These are phyloP conservation scores for Euphorbia celastroides DNA, from an alignment of 441 rosid genomes.

Conservation along the genomic window DNA sequence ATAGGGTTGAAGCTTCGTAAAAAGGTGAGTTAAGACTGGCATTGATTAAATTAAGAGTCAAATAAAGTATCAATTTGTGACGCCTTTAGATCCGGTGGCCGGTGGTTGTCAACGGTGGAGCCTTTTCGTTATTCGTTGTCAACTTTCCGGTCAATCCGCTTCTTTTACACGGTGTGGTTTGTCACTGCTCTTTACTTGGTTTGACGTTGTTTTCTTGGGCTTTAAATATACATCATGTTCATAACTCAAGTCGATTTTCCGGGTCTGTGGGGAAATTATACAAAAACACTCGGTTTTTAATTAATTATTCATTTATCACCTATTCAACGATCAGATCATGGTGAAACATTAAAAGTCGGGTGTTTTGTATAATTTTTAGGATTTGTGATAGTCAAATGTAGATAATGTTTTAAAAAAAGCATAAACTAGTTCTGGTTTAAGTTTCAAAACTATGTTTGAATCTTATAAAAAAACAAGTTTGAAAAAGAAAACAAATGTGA, in stretches of 20 bases:
- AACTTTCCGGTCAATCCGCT: slow-evolving; percentile 34
- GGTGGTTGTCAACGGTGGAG: slow-evolving; percentile 14
- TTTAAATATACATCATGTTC: neutral
- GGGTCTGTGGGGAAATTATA: no score
- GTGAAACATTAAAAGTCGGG: no score
- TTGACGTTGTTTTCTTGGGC: slow-evolving; percentile 14
- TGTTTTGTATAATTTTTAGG: no score
- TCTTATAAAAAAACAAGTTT: no score
- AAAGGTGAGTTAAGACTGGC: slow-evolving; percentile 24
- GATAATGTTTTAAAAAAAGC: no score
- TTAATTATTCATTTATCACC: no score
- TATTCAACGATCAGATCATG: no score
- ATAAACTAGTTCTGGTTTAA: no score
- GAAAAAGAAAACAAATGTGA: neutral
- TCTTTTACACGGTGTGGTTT: slow-evolving; percentile 25
- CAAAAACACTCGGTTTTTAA: no score
- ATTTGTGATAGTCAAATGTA: no score
- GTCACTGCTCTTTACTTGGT: slow-evolving; percentile 21
- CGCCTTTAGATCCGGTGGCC: slow-evolving; percentile 14
- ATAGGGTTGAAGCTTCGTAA: slow-evolving; percentile 50
- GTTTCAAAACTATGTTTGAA: no score
- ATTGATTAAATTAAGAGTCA: slow-evolving; percentile 12
- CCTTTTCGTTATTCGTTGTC: slow-evolving; percentile 13
- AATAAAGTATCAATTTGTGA: neutral
- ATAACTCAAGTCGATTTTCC: no score